phyloP scores from a whole-genome alignment of 768 basidiomycete species.

The Russula earlei region DNA sequence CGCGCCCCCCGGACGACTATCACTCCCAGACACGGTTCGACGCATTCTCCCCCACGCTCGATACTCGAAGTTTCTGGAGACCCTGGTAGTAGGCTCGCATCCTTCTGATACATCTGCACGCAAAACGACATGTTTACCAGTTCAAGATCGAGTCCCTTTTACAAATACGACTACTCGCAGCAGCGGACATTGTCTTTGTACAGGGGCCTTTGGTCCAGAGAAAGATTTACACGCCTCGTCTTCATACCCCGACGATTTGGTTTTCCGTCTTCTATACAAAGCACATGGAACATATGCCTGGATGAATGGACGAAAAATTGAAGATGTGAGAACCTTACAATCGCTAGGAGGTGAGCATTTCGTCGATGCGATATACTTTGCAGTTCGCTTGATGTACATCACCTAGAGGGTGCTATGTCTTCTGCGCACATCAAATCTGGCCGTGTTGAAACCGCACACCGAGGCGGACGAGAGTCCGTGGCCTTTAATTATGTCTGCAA shows the following conservation, averaged over 20 bases:
- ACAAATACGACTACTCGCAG: background rate
- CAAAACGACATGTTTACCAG: background rate
- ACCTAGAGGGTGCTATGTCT: constrained; percentile 15
- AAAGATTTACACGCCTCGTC: background rate
- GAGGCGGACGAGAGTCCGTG: background rate
- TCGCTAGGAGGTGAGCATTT: constrained; percentile 10
- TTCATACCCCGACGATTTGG: constrained; percentile 2
- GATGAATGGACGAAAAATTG: constrained; percentile 9
- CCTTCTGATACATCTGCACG: background rate
- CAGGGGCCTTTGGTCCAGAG: background rate
- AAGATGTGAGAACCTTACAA: constrained; percentile 7
- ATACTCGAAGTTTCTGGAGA: constrained; percentile 13
- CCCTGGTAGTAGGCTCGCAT: background rate
- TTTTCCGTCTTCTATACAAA: constrained; percentile 10
- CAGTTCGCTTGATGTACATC: background rate
- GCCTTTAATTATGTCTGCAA: constrained; percentile 13
- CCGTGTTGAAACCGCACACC: background rate
- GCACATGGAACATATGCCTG: constrained; percentile 16
- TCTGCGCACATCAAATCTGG: constrained; percentile 16
- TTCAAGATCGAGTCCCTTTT: background rate
- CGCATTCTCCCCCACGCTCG: constrained; percentile 11
- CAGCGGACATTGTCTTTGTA: background rate
- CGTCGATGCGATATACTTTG: background rate
- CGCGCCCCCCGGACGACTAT: background rate
- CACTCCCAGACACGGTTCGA: constrained; percentile 11